Conservation (phyloP, 2,329 filamentous ascomycete genomes). For the Fusarium nematophilum region DNA sequence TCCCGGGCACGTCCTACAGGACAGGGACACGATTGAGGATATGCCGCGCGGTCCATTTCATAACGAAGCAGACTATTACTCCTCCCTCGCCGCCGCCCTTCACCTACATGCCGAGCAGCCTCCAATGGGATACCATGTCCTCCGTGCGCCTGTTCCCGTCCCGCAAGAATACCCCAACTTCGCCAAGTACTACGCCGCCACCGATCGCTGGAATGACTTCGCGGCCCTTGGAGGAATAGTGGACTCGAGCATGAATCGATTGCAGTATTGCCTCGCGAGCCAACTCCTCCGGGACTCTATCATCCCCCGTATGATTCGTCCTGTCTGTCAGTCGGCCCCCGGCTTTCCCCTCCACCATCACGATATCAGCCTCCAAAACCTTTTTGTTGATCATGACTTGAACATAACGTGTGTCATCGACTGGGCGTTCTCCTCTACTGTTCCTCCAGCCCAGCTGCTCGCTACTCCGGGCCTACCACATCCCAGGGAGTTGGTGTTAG, state of each 20-base stretch:
- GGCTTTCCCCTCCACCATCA: slow-evolving; percentile 40
- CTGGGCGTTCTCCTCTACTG: slow-evolving; percentile 44
- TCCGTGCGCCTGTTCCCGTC: slow-evolving; percentile 27
- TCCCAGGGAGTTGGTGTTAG: slow-evolving; percentile 14
- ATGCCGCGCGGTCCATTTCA: slow-evolving; percentile 25
- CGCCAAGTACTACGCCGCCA: slow-evolving; percentile 21
- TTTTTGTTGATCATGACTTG: slow-evolving; percentile 44
- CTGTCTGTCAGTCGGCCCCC: slow-evolving; percentile 8
- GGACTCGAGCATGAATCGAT: slow-evolving; percentile 24
- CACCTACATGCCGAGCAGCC: slow-evolving; percentile 30
- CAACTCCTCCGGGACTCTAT: slow-evolving; percentile 23
- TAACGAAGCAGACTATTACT: slow-evolving; percentile 24
- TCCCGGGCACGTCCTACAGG: slow-evolving; percentile 19
- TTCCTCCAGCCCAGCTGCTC: slow-evolving; percentile 30
- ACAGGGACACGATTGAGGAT: slow-evolving; percentile 15
- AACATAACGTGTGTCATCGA: slow-evolving; percentile 47
- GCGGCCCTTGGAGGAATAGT: slow-evolving; percentile 12
- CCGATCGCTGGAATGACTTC: slow-evolving; percentile 33
- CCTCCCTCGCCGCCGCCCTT: slow-evolving; percentile 24
- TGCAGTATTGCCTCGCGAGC: slow-evolving; percentile 29
- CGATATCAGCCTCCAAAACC: slow-evolving; percentile 42
- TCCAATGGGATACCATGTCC: slow-evolving; percentile 24
- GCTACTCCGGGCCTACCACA: slow-evolving; percentile 25
- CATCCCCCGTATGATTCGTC: slow-evolving; percentile 23
- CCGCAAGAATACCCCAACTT: slow-evolving; percentile 24